These are phyloP conservation scores for Erysimum cheiri DNA, from an alignment of 441 rosid species.

Conservation along the genomic window DNA sequence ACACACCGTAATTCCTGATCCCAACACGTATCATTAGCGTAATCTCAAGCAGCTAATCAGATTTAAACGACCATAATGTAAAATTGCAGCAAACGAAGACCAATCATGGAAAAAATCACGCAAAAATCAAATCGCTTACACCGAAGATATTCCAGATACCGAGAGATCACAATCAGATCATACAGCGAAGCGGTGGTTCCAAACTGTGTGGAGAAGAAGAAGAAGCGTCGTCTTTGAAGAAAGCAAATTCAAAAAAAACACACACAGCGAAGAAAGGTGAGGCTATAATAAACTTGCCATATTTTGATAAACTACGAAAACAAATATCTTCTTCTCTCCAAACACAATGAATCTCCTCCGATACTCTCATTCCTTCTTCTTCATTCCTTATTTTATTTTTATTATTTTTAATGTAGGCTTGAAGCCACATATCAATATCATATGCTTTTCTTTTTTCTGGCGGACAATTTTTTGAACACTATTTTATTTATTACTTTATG, in stretches of 20 bases:
- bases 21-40: not conserved
- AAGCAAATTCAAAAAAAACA: slow-evolving; percentile 14
- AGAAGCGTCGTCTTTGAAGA: slow-evolving; percentile 4
- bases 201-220: slow-evolving; percentile 14
- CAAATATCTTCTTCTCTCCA: slow-evolving; percentile 32
- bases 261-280: slow-evolving; percentile 32
- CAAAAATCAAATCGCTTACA: slow-evolving; percentile 30
- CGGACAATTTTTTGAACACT: slow-evolving; percentile 34
- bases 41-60: slow-evolving; percentile 29
- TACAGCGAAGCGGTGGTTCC: slow-evolving; percentile 30
- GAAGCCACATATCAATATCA: slow-evolving; percentile 41
- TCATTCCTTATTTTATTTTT: too few relatives aligned
- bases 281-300: slow-evolving; percentile 41
- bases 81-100: slow-evolving; percentile 18
- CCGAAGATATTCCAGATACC: slow-evolving; percentile 1
- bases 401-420: slow-evolving; percentile 27
- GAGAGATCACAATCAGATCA: slow-evolving; percentile 43
- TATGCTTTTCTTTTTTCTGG: slow-evolving; percentile 42
- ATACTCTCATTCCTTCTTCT: too few relatives aligned
- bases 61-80: slow-evolving; percentile 1
- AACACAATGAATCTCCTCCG: slow-evolving; percentile 37
- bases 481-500: slow-evolving; percentile 29
- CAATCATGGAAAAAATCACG: slow-evolving; percentile 16
- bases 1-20: not conserved
- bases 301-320: slow-evolving; percentile 27